phyloP scores from a whole-genome alignment of 1,284 basidiomycete species.

The Ganoderma resinaceum region DNA sequence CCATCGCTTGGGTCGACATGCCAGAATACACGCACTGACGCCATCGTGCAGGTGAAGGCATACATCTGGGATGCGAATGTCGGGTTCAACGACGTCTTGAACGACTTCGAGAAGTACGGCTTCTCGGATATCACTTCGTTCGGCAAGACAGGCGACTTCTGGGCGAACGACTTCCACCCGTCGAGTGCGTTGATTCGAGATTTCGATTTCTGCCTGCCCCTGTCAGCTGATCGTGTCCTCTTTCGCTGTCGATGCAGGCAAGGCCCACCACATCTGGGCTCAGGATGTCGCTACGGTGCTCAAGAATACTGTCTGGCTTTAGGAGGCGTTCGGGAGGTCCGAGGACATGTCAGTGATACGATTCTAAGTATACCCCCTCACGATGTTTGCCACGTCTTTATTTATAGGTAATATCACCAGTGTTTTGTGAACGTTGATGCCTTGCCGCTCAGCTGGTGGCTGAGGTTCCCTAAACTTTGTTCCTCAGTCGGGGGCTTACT shows the following conservation, averaged over 20 bases:
- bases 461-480: no score
- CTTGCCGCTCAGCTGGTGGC: no score
- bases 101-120: slow-evolving; percentile 55
- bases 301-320: background rate
- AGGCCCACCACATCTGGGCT: slow-evolving; percentile 35
- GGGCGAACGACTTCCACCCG: slow-evolving; percentile 45
- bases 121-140: slow-evolving; percentile 59
- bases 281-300: slow-evolving; percentile 29
- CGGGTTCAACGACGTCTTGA: slow-evolving; percentile 57
- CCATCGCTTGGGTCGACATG: background rate
- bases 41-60: slow-evolving; percentile 58
- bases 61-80: slow-evolving; percentile 60
- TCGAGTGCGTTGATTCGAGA: no score
- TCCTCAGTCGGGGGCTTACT: no score
- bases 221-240: no score
- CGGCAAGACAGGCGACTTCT: slow-evolving; percentile 58
- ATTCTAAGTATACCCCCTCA: no score
- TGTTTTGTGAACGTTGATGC: no score
- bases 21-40: no score
- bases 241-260: no score
- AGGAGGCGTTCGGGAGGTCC: background rate
- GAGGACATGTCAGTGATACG: background rate
- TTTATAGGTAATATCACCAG: no score
- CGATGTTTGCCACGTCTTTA: no score
- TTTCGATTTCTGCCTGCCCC: no score